Evolutionary conservation across 179 eudicot species (phyloP).

Genomic region (Carnegiea gigantea): DNA sequence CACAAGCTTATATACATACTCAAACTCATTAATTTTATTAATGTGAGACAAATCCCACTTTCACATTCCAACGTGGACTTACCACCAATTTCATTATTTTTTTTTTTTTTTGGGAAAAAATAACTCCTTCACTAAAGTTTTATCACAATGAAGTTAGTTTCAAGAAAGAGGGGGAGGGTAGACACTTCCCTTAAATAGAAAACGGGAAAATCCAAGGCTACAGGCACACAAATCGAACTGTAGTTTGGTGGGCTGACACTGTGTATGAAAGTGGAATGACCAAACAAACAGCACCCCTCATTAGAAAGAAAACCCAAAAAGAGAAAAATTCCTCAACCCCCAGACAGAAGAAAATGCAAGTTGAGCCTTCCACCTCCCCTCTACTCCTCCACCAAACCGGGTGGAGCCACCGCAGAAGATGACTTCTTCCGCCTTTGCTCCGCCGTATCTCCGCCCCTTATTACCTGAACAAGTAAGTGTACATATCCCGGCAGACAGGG

Average conservation of each 20-base stretch:
- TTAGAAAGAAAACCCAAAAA: neutral
- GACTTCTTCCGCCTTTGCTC: neutral
- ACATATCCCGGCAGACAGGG: constrained; percentile 44
- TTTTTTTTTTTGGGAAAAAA: no score
- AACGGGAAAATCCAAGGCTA: neutral
- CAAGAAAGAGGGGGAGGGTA: neutral
- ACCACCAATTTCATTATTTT: no score
- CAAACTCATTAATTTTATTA: no score
- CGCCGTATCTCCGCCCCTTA: neutral
- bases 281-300: constrained; percentile 22
- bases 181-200: constrained; percentile 17
- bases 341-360: constrained; percentile 13
- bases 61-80: no score
- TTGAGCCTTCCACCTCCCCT: constrained; percentile 1
- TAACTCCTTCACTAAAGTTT: neutral
- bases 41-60: no score
- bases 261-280: constrained; percentile 17
- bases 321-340: neutral
- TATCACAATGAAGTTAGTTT: neutral
- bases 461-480: constrained; percentile 19
- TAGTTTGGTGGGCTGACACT: neutral
- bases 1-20: no score
- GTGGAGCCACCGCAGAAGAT: constrained; percentile 19
- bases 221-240: neutral
- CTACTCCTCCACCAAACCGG: constrained; percentile 12